Evolutionary conservation across 768 basidiomycete species (phyloP).

Genomic region (Leccinum incarnatum): DNA sequence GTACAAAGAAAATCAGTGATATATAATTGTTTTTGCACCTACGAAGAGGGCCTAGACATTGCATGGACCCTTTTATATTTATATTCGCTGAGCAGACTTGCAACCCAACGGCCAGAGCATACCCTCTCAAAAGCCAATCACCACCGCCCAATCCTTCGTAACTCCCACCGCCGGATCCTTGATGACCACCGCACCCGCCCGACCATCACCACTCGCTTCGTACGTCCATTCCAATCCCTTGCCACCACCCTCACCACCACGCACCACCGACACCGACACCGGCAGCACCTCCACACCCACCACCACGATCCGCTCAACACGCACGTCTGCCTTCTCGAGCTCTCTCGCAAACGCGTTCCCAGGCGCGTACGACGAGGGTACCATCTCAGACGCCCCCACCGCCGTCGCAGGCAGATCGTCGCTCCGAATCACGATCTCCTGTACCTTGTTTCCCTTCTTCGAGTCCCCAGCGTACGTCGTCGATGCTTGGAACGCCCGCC

Average conservation of each 20-base stretch:
- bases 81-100: not conserved
- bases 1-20: not conserved
- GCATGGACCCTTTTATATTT: not conserved
- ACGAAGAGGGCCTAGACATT: not conserved
- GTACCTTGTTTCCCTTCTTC: conserved; percentile 20
- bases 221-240: conserved; percentile 67
- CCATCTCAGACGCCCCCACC: conserved; percentile 31
- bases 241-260: conserved; percentile 31
- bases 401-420: conserved; percentile 59
- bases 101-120: not conserved
- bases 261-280: conserved; percentile 48
- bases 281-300: conserved; percentile 70
- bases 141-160: conserved; percentile 63
- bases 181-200: conserved; percentile 68
- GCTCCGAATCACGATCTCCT: conserved; percentile 47
- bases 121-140: conserved; percentile 24
- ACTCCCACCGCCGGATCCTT: conserved; percentile 68
- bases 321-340: conserved; percentile 52
- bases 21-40: not conserved
- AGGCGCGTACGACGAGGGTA: conserved; percentile 46
- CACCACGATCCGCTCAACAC: conserved; percentile 80
- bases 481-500: conserved; percentile 71
- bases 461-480: conserved; percentile 27
- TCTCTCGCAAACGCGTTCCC: conserved; percentile 67
- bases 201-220: conserved; percentile 51